phyloP scores from a whole-genome alignment of 1,139 yeast species.

The Yamadazyma songkhlaensis region DNA sequence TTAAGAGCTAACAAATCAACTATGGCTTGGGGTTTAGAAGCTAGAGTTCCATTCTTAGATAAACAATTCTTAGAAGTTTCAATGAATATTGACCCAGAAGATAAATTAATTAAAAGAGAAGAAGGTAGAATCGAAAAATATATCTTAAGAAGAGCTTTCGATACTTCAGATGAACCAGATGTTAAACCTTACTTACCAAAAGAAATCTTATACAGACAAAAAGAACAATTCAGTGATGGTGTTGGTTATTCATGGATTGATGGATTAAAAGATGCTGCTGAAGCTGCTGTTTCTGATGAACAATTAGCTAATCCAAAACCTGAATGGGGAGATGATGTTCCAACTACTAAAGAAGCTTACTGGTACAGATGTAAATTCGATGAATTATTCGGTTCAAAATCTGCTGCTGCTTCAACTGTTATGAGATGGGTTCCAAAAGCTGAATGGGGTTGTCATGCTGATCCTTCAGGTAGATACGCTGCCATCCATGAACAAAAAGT shows the following conservation, averaged over 20 bases:
- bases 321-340: slow-evolving; percentile 93
- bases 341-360: slow-evolving; percentile 98
- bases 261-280: slow-evolving; percentile 94
- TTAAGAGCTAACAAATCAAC: slow-evolving; percentile 98
- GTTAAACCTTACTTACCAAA: slow-evolving; percentile 86
- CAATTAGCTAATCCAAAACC: slow-evolving; percentile 86
- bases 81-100: slow-evolving; percentile 93
- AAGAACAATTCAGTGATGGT: slow-evolving; percentile 99
- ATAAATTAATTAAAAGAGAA: slow-evolving; percentile 71
- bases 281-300: slow-evolving; percentile 80
- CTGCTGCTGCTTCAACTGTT: slow-evolving; percentile 93
- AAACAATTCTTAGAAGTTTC: slow-evolving; percentile 86
- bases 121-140: slow-evolving; percentile 88
- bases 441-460: slow-evolving; percentile 99
- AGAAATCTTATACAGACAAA: slow-evolving; percentile 98
- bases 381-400: slow-evolving; percentile 74
- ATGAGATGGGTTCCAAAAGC: slow-evolving; percentile 99
- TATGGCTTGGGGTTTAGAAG: slow-evolving; percentile 99
- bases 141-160: slow-evolving; percentile 95
- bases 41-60: slow-evolving; percentile 98
- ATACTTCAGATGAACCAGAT: slow-evolving; percentile 70
- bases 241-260: slow-evolving; percentile 99
- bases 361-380: slow-evolving; percentile 98
- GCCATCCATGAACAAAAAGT: slow-evolving; percentile 72
- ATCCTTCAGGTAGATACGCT: slow-evolving; percentile 97